These are phyloP conservation scores for Centella asiatica DNA, from an alignment of 129 eudicot species.

Conservation along the genomic window DNA sequence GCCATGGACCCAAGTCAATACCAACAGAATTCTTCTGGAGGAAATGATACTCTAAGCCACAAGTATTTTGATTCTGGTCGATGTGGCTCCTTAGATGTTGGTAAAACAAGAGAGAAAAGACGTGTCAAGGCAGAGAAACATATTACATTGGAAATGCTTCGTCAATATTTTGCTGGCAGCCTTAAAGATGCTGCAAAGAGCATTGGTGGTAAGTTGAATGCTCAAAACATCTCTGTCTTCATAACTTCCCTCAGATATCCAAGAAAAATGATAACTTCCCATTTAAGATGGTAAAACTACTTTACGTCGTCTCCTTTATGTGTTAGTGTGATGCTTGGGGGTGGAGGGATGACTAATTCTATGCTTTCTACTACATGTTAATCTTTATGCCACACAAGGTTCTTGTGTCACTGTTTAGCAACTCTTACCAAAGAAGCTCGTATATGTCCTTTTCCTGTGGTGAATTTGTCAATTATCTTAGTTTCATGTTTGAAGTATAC, in stretches of 20 bases:
- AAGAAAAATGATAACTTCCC: background rate
- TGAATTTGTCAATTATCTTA: too few relatives aligned
- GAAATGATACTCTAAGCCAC: slow-evolving; percentile 13
- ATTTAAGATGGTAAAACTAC: background rate
- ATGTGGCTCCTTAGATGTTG: slow-evolving; percentile 25
- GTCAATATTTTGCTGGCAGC: slow-evolving; percentile 96
- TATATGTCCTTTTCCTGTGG: background rate
- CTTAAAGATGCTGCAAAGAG: slow-evolving; percentile 91
- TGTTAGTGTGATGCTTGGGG: too few relatives aligned
- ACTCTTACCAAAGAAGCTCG: too few relatives aligned
- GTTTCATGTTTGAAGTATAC: background rate
- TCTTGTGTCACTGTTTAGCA: background rate
- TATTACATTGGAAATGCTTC: slow-evolving; percentile 62
- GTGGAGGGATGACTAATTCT: too few relatives aligned
- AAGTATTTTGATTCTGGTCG: slow-evolving; percentile 26
- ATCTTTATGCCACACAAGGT: background rate
- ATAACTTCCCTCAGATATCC: background rate
- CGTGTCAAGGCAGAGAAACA: slow-evolving; percentile 68
- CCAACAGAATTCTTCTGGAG: slow-evolving; percentile 24
- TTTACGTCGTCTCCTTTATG: too few relatives aligned
- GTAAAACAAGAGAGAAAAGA: slow-evolving; percentile 43
- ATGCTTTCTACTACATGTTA: background rate
- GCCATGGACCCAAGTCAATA: slow-evolving; percentile 14
- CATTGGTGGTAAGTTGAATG: slow-evolving; percentile 86
- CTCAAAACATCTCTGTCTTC: background rate